Evolutionary conservation across 768 basidiomycete genomes (phyloP).

Genomic region (Suillus lakei): DNA sequence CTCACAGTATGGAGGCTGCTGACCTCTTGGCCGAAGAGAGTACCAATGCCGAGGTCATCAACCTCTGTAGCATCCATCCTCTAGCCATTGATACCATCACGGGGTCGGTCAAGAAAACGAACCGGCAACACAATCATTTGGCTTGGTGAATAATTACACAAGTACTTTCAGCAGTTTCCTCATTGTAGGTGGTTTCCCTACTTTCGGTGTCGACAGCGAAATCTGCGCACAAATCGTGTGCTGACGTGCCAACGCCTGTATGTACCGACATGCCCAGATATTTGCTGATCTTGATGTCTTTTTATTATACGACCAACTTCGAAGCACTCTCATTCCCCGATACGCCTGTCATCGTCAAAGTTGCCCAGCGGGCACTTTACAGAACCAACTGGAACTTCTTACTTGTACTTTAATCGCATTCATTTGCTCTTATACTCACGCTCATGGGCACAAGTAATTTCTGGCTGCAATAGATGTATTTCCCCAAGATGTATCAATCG

Average conservation of each 20-base stretch:
- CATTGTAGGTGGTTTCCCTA: slow-evolving; percentile 97
- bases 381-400: slow-evolving; percentile 63
- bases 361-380: slow-evolving; percentile 91
- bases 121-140: slow-evolving; percentile 58
- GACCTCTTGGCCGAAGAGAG: slow-evolving; percentile 93
- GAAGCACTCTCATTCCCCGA: slow-evolving; percentile 94
- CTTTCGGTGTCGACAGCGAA: slow-evolving; percentile 97
- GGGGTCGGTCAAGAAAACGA: slow-evolving; percentile 97
- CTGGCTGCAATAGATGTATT: slow-evolving; percentile 19
- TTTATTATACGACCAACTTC: slow-evolving; percentile 78
- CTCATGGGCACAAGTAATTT: slow-evolving; percentile 19
- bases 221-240: slow-evolving; percentile 95
- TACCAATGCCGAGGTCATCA: slow-evolving; percentile 96
- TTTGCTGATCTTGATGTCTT: slow-evolving; percentile 11
- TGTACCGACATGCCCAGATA: slow-evolving; percentile 34
- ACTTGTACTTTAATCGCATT: slow-evolving; percentile 10
- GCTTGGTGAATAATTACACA: not conserved
- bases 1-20: slow-evolving; percentile 92
- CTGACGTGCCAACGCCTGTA: slow-evolving; percentile 95
- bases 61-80: slow-evolving; percentile 93
- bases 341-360: slow-evolving; percentile 87
- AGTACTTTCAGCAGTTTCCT: slow-evolving; percentile 60
- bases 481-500: not conserved
- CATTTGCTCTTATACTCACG: slow-evolving; percentile 14
- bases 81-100: slow-evolving; percentile 98